Percentiles rank a stretch among this genome's conserved stretches.
Evolutionary conservation across 805 yeast genomes (phyloP).

Genomic region (Teunomyces cretensis): DNA sequence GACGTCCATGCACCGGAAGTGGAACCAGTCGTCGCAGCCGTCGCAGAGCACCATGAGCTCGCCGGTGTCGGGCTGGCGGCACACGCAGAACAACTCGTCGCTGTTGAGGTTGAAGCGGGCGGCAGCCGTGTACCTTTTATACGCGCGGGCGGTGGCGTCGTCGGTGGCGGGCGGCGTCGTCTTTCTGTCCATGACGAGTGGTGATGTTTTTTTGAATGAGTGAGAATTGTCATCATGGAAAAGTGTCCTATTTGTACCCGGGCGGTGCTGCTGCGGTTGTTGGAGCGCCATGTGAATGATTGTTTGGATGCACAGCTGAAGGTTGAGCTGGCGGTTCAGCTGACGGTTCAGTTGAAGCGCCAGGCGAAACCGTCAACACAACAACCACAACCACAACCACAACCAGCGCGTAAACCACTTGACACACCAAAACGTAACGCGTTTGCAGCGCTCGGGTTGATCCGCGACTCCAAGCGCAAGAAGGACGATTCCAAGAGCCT

Average conservation of each 20-base stretch:
- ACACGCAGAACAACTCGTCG: constrained; percentile 72
- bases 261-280: constrained; percentile 18
- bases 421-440: constrained; percentile 16
- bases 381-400: too few species aligned
- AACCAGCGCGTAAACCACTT: too few species aligned
- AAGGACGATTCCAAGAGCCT: constrained; percentile 14
- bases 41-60: constrained; percentile 92
- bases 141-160: constrained; percentile 37
- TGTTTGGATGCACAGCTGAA: constrained; percentile 39
- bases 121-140: constrained; percentile 32
- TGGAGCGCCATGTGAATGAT: constrained; percentile 41
- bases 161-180: constrained; percentile 6
- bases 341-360: too few species aligned
- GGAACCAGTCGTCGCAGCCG: constrained; percentile 95
- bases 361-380: too few species aligned
- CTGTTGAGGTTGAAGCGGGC: constrained; percentile 48
- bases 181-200: constrained; percentile 24
- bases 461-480: constrained; percentile 20
- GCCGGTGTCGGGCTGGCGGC: constrained; percentile 76
- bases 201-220: background rate
- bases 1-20: constrained; percentile 72
- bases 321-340: too few species aligned
- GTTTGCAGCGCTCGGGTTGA: constrained; percentile 36
- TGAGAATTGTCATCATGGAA: background rate
- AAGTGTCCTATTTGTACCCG: constrained; percentile 39